phyloP scores from a whole-genome alignment of 495 filamentous ascomycete species.

The Penicillium verhagenii region DNA sequence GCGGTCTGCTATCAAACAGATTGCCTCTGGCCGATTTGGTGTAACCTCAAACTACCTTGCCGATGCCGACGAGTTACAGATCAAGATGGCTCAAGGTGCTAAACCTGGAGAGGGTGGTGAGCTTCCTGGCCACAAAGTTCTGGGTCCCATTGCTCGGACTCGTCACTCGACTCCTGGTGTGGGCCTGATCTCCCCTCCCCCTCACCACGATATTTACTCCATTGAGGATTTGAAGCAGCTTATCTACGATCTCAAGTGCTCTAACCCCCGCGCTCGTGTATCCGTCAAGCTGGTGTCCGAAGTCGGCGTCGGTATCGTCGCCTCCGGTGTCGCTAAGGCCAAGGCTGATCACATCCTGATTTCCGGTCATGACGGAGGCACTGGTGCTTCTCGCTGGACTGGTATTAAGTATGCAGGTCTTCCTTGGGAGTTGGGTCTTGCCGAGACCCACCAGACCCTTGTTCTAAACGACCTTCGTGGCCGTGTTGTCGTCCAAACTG shows the following conservation, averaged over 20 bases:
- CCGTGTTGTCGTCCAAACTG: conserved; percentile 95
- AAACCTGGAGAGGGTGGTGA: conserved; percentile 99
- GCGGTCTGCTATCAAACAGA: conserved; percentile 98
- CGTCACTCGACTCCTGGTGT: conserved; percentile 98
- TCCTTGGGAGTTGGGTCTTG: conserved; percentile 96
- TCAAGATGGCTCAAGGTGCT: conserved; percentile 99
- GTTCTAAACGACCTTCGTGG: conserved; percentile 97
- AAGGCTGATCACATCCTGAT: conserved; percentile 98
- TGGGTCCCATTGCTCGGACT: conserved; percentile 91
- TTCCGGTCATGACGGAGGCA: conserved; percentile 97
- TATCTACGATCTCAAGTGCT: conserved; percentile 98
- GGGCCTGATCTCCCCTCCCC: conserved; percentile 92
- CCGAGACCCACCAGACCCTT: conserved; percentile 98
- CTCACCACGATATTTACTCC: conserved; percentile 99
- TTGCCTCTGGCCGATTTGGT: conserved; percentile 96
- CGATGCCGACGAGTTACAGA: conserved; percentile 97
- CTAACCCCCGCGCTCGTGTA: conserved; percentile 90
- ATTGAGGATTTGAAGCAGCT: conserved; percentile 99
- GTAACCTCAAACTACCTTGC: conserved; percentile 98
- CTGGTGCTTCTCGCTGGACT: conserved; percentile 97
- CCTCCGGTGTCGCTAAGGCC: conserved; percentile 96
- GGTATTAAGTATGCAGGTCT: conserved; percentile 99
- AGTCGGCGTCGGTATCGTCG: conserved; percentile 97
- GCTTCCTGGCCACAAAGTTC: conserved; percentile 96
- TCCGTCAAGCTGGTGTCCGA: conserved; percentile 99